A percentile compares a stretch with the other conserved stretches of the same genome.
phyloP scores from a whole-genome alignment of 1,139 yeast genomes.

The Scheffersomyces parashehatae region DNA sequence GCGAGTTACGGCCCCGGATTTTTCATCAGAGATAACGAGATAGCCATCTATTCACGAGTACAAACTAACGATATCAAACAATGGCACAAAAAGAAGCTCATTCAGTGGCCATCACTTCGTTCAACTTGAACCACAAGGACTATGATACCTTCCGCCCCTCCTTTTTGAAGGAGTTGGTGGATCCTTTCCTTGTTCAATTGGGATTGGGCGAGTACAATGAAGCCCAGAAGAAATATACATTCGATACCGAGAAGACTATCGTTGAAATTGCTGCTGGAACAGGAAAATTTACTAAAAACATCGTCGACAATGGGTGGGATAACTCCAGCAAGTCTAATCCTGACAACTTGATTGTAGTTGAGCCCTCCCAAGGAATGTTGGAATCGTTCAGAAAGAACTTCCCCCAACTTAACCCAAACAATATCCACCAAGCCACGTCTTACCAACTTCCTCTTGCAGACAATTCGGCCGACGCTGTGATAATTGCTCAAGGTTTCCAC shows the following conservation, averaged over 20 bases:
- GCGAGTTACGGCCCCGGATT: too few relatives aligned
- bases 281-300: constrained; percentile 59
- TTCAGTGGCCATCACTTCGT: constrained; percentile 42
- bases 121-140: constrained; percentile 51
- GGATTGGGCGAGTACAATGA: constrained; percentile 21
- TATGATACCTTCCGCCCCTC: constrained; percentile 62
- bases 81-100: neutral
- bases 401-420: constrained; percentile 37
- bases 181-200: constrained; percentile 42
- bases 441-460: constrained; percentile 51
- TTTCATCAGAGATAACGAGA: too few relatives aligned
- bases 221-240: constrained; percentile 9
- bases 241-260: constrained; percentile 28
- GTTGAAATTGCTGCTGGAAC: constrained; percentile 68
- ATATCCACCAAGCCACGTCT: constrained; percentile 42
- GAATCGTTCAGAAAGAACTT: constrained; percentile 46
- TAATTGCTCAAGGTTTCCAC: constrained; percentile 69
- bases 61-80: neutral
- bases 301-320: constrained; percentile 44
- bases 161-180: constrained; percentile 49
- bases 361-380: constrained; percentile 64
- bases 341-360: constrained; percentile 45
- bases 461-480: constrained; percentile 48
- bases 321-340: constrained; percentile 9
- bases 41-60: too few relatives aligned